Conservation (phyloP, 345 rosid species). For the Geranium rotundifolium region DNA sequence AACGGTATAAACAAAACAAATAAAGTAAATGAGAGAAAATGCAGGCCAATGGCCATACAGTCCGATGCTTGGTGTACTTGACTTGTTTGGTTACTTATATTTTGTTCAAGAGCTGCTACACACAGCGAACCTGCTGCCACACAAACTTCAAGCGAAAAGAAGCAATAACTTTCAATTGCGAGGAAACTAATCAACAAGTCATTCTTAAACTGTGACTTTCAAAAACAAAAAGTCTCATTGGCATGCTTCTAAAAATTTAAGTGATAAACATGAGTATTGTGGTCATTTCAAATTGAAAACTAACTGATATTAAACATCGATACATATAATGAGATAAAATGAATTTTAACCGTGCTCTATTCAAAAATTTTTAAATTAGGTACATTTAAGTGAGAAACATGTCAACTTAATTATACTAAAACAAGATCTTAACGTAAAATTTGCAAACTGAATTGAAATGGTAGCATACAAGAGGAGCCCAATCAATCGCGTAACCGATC, state of each 20-base stretch:
- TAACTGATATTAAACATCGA: no score
- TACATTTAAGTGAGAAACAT: no score
- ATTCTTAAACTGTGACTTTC: background rate
- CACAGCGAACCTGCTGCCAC: constrained; percentile 96
- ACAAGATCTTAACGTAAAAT: no score
- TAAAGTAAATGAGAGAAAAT: constrained; percentile 41
- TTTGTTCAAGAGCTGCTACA: constrained; percentile 85
- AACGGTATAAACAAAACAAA: constrained; percentile 2
- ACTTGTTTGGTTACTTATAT: constrained; percentile 59
- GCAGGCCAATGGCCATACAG: constrained; percentile 64
- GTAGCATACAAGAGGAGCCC: background rate
- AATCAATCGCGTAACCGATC: background rate
- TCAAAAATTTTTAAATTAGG: background rate
- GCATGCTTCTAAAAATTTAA: no score
- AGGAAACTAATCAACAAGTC: constrained; percentile 17
- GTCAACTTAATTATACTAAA: no score
- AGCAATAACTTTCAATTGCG: constrained; percentile 54
- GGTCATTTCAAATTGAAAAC: no score
- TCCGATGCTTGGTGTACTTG: constrained; percentile 50
- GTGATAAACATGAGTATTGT: no score
- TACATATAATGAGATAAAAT: no score
- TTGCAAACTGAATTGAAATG: no score
- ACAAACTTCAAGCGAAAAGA: constrained; percentile 73
- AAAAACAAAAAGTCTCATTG: background rate
- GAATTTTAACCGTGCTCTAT: no score